A percentile compares a stretch with the other conserved stretches of the same genome.
Evolutionary conservation across 495 filamentous ascomycete species (phyloP).

Genomic region (Filosporella fistucella): DNA sequence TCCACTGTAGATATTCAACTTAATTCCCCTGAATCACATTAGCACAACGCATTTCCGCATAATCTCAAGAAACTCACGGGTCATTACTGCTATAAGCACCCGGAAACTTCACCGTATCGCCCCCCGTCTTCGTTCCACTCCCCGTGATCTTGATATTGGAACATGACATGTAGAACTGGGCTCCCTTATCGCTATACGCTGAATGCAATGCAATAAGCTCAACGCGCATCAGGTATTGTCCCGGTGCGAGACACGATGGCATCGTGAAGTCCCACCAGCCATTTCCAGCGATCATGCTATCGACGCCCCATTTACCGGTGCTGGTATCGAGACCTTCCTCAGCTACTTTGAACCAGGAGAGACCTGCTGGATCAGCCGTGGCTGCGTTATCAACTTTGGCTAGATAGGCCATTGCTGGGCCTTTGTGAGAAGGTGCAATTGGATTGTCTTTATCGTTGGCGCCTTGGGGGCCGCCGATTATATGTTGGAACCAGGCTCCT

Average conservation of each 20-base stretch:
- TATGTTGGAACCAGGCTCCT: constrained; percentile 18
- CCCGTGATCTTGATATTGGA: constrained; percentile 49
- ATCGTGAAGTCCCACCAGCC: constrained; percentile 40
- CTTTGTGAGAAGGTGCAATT: constrained; percentile 39
- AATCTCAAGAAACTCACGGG: constrained; percentile 20
- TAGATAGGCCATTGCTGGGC: constrained; percentile 47
- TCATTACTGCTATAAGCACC: constrained; percentile 45
- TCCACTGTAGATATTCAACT: constrained; percentile 47
- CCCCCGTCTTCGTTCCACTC: constrained; percentile 36
- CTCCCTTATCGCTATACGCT: constrained; percentile 31
- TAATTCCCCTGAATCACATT: constrained; percentile 31
- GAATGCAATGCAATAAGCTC: constrained; percentile 45
- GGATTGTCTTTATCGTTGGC: constrained; percentile 48
- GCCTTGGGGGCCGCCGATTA: constrained; percentile 28
- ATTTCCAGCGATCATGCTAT: constrained; percentile 6
- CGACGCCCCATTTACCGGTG: constrained; percentile 13
- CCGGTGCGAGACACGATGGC: constrained; percentile 36
- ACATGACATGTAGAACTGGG: constrained; percentile 46
- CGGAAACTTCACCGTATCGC: constrained; percentile 47
- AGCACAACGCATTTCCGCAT: not conserved
- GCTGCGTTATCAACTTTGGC: constrained; percentile 49
- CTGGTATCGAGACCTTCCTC: constrained; percentile 14
- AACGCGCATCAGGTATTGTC: constrained; percentile 46
- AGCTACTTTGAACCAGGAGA: constrained; percentile 16
- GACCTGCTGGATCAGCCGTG: constrained; percentile 29